Conservation (phyloP, 2,329 filamentous ascomycete species). For the Fusarium lateritium region DNA sequence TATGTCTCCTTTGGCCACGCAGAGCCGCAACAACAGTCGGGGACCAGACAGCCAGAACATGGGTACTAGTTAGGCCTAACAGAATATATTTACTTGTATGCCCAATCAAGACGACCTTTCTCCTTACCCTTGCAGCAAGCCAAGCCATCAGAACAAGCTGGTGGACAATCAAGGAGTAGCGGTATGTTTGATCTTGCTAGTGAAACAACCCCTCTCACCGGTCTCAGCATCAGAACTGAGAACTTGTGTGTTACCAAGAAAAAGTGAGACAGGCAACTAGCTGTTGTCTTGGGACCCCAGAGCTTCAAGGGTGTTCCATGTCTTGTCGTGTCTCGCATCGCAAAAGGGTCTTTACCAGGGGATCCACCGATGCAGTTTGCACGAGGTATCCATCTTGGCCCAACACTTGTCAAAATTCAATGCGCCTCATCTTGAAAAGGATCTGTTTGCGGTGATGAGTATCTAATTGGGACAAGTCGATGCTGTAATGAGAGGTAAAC, state of each 20-base stretch:
- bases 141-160: too few relatives aligned
- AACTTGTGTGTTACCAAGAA: neutral
- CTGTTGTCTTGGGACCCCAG: slow-evolving; percentile 1
- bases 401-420: neutral
- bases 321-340: slow-evolving; percentile 40
- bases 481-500: neutral
- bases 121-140: neutral
- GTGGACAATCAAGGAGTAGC: neutral
- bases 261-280: slow-evolving; percentile 6
- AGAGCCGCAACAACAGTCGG: too few relatives aligned
- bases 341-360: slow-evolving; percentile 8
- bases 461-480: slow-evolving; percentile 3
- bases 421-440: neutral
- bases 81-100: neutral
- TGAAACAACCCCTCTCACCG: slow-evolving; percentile 12
- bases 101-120: neutral
- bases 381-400: neutral
- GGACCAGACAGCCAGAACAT: neutral
- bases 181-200: slow-evolving; percentile 8
- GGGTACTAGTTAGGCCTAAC: neutral
- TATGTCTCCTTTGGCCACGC: too few relatives aligned
- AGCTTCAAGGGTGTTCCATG: slow-evolving; percentile 30
- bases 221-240: slow-evolving; percentile 11
- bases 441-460: slow-evolving; percentile 5
- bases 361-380: slow-evolving; percentile 12